Conservation (phyloP, 352 stramenopile genomes). For the Hyphochytrium catenoides region DNA sequence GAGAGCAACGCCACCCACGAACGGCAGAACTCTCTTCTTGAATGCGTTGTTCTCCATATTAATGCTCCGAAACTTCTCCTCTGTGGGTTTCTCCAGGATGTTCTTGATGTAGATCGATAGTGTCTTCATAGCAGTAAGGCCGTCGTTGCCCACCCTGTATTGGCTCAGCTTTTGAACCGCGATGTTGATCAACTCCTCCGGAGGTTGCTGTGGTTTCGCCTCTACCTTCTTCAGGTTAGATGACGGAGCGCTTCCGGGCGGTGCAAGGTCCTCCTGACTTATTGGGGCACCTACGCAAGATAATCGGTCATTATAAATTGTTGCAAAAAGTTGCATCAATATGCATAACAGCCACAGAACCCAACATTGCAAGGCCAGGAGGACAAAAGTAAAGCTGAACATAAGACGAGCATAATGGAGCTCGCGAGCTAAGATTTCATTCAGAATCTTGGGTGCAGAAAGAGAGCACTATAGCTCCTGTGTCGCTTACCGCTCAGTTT, state of each 20-base stretch:
- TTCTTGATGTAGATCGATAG: constrained; percentile 65
- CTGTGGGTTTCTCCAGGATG: constrained; percentile 49
- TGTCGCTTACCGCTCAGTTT: constrained; percentile 42
- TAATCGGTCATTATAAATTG: too few relatives aligned
- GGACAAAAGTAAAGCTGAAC: too few relatives aligned
- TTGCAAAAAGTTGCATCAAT: too few relatives aligned
- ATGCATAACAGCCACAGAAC: too few relatives aligned
- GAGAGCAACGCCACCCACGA: constrained; percentile 53
- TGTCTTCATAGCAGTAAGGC: constrained; percentile 47
- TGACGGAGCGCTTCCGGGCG: constrained; percentile 2
- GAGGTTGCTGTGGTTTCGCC: constrained; percentile 9
- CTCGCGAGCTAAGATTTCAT: too few relatives aligned
- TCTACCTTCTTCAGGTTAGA: neutral
- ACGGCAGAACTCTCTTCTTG: constrained; percentile 53
- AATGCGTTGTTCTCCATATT: constrained; percentile 70
- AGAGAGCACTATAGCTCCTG: too few relatives aligned
- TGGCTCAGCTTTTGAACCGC: constrained; percentile 53
- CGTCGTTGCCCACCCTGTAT: constrained; percentile 52
- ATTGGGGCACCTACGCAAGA: too few relatives aligned
- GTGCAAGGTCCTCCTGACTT: neutral
- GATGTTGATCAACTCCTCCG: constrained; percentile 35
- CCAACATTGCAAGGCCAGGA: too few relatives aligned
- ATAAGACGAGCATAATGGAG: too few relatives aligned
- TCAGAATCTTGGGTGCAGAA: too few relatives aligned
- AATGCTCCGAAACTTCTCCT: constrained; percentile 70